phyloP scores from a whole-genome alignment of 83 land plant species.

The Picea abies region DNA sequence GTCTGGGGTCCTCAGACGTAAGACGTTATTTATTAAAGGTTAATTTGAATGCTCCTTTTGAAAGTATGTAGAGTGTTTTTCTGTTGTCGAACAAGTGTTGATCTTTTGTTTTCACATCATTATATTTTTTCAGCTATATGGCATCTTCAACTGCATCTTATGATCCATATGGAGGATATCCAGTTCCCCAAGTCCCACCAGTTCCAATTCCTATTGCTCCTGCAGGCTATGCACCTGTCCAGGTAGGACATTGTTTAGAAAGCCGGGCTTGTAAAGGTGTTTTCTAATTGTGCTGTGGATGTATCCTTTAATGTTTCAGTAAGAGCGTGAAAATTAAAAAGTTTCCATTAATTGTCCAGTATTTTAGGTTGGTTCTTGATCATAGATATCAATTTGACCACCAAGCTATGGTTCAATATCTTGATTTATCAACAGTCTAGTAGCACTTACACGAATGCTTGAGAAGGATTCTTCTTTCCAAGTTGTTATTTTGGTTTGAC shows the following conservation, averaged over 20 bases:
- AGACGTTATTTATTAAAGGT: not conserved
- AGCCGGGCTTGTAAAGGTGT: not conserved
- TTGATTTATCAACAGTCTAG: no score
- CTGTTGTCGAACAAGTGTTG: not conserved
- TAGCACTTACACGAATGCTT: no score
- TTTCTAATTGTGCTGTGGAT: not conserved
- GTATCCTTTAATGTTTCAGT: not conserved
- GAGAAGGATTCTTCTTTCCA: no score
- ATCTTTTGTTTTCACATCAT: not conserved
- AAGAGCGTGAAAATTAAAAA: not conserved
- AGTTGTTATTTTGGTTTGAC: no score
- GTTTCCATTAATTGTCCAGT: not conserved
- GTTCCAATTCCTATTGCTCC: slow-evolving; percentile 75
- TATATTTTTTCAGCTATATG: slow-evolving; percentile 57
- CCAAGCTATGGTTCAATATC: no score
- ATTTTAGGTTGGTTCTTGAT: not conserved
- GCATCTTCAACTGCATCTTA: slow-evolving; percentile 73
- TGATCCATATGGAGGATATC: slow-evolving; percentile 91
- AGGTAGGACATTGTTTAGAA: slow-evolving; percentile 45
- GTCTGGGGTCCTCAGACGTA: slow-evolving; percentile 95
- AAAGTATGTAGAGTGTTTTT: not conserved
- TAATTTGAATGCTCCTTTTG: not conserved
- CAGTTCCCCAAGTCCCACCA: slow-evolving; percentile 46
- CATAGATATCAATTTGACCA: no score
- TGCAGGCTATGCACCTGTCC: slow-evolving; percentile 92